These are phyloP conservation scores for Aspergillus sparsus DNA, from an alignment of 495 filamentous ascomycete genomes.

Conservation along the genomic window DNA sequence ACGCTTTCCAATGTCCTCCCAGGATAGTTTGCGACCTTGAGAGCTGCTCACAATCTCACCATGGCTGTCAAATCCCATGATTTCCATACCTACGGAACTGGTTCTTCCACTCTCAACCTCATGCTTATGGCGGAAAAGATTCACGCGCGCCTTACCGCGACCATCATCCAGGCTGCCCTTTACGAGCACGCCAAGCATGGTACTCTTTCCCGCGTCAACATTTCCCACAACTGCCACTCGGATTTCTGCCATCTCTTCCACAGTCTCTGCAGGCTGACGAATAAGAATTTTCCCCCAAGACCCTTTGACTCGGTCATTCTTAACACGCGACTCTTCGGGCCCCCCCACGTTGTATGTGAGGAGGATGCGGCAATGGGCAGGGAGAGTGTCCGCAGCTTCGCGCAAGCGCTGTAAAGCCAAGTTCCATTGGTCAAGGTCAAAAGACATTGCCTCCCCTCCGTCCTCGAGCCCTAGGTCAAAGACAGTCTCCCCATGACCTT, in stretches of 20 bases:
- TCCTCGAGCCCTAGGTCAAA: constrained; percentile 94
- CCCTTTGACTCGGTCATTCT: constrained; percentile 64
- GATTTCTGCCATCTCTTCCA: constrained; percentile 93
- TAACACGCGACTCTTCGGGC: constrained; percentile 64
- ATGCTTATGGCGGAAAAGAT: constrained; percentile 97
- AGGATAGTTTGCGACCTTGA: constrained; percentile 84
- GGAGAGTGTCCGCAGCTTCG: constrained; percentile 62
- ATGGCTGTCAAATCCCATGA: constrained; percentile 93
- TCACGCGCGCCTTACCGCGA: constrained; percentile 89
- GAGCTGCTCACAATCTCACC: constrained; percentile 83
- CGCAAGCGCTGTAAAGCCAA: constrained; percentile 68
- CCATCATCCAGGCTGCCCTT: constrained; percentile 96
- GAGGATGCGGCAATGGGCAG: constrained; percentile 75
- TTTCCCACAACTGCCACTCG: constrained; percentile 96
- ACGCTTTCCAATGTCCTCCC: constrained; percentile 97
- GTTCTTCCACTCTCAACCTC: constrained; percentile 95
- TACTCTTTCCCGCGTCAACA: constrained; percentile 96
- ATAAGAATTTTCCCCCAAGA: constrained; percentile 83
- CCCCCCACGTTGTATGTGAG: constrained; percentile 88
- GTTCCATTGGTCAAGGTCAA: constrained; percentile 78
- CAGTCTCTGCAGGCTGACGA: constrained; percentile 66
- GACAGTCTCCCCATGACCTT: constrained; percentile 87
- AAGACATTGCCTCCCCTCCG: constrained; percentile 85
- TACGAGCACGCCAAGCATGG: constrained; percentile 93
- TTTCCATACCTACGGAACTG: constrained; percentile 96